phyloP scores from a whole-genome alignment of 2,329 filamentous ascomycete species.

The Neofusicoccum laricinum region DNA sequence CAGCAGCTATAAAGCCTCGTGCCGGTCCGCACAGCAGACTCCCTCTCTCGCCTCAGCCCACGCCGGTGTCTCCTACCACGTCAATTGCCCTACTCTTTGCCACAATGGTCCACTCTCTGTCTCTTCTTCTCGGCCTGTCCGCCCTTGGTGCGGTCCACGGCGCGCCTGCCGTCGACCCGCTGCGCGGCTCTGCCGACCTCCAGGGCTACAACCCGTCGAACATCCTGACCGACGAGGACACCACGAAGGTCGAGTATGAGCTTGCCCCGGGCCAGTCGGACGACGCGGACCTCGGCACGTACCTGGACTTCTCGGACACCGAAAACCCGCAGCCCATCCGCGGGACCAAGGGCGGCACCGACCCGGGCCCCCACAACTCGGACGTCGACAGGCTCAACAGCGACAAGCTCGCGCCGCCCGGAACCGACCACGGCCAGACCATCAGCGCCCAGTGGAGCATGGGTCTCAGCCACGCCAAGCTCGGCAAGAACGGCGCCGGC shows the following conservation, averaged over 20 bases:
- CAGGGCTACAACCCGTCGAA: slow-evolving; percentile 19
- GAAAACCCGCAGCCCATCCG: slow-evolving; percentile 56
- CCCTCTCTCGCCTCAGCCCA: background rate
- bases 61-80: background rate
- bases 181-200: slow-evolving; percentile 16
- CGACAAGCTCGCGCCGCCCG: slow-evolving; percentile 54
- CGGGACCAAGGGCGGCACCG: slow-evolving; percentile 48
- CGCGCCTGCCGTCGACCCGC: slow-evolving; percentile 12
- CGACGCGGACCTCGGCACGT: slow-evolving; percentile 49
- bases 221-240: slow-evolving; percentile 20
- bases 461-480: slow-evolving; percentile 33
- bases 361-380: slow-evolving; percentile 53
- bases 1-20: background rate
- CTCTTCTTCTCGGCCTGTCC: background rate
- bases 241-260: slow-evolving; percentile 38
- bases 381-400: slow-evolving; percentile 55
- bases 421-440: slow-evolving; percentile 50
- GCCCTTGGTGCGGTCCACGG: background rate
- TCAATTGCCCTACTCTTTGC: background rate
- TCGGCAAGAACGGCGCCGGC: slow-evolving; percentile 40
- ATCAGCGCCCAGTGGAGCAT: slow-evolving; percentile 54
- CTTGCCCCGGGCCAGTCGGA: slow-evolving; percentile 52
- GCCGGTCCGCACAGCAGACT: background rate
- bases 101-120: slow-evolving; percentile 1
- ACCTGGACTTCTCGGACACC: slow-evolving; percentile 53